Percentiles rank a stretch among this genome's conserved stretches.
Evolutionary conservation across 2,329 filamentous ascomycete species (phyloP).

Genomic region (Sclerotinia trifoliorum): DNA sequence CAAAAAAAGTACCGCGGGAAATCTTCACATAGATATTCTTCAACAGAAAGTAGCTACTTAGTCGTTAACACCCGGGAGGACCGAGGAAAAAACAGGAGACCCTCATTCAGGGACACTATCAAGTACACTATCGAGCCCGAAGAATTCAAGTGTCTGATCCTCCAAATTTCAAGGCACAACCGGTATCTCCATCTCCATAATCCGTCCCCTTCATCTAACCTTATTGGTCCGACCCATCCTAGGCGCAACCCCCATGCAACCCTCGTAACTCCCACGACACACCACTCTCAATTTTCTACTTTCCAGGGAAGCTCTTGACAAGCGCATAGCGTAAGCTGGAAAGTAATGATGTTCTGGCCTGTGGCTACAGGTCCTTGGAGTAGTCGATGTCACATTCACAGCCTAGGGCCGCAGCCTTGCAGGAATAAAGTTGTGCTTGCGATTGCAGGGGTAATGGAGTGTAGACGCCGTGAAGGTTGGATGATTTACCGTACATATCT

Average conservation of each 20-base stretch:
- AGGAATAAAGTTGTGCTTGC: slow-evolving; percentile 21
- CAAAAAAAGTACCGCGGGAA: slow-evolving; percentile 1
- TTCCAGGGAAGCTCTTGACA: background rate
- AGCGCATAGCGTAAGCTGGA: slow-evolving; percentile 11
- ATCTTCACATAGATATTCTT: slow-evolving; percentile 7
- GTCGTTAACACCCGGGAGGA: background rate
- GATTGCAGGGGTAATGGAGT: slow-evolving; percentile 4
- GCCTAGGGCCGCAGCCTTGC: slow-evolving; percentile 16
- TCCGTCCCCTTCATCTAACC: background rate
- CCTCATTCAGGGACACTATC: slow-evolving; percentile 4
- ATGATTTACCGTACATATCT: background rate
- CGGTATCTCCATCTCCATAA: slow-evolving; percentile 7
- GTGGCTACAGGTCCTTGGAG: background rate
- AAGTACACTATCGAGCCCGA: background rate
- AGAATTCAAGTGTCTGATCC: slow-evolving; percentile 1
- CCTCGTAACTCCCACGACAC: background rate
- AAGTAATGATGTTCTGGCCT: background rate
- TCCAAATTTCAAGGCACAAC: slow-evolving; percentile 13
- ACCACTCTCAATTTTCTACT: background rate
- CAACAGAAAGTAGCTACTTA: background rate
- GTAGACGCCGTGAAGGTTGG: background rate
- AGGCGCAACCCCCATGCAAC: background rate
- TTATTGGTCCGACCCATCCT: background rate
- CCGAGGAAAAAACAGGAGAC: slow-evolving; percentile 2
- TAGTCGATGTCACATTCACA: slow-evolving; percentile 6